Evolutionary conservation across 2,329 filamentous ascomycete species (phyloP).

Genomic region (Fusarium torulosum): DNA sequence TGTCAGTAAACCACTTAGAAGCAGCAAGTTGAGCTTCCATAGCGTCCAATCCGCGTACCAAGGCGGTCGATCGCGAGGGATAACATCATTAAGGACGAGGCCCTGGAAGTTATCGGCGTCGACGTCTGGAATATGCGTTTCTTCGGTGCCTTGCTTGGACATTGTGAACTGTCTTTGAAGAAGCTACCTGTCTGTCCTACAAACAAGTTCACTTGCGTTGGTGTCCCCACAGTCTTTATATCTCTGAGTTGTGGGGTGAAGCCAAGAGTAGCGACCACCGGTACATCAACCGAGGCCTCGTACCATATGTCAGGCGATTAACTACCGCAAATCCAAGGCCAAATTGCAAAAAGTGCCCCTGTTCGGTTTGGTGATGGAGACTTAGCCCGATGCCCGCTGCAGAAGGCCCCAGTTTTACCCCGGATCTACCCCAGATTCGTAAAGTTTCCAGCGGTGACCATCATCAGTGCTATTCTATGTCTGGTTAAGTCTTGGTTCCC

Average conservation of each 20-base stretch:
- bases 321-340: neutral
- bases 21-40: constrained; percentile 50
- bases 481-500: neutral
- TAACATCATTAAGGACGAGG: constrained; percentile 43
- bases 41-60: constrained; percentile 45
- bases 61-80: constrained; percentile 39
- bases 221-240: constrained; percentile 29
- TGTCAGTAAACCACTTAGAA: constrained; percentile 51
- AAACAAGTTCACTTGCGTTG: neutral
- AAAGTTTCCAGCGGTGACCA: neutral
- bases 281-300: constrained; percentile 24
- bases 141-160: constrained; percentile 26
- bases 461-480: neutral
- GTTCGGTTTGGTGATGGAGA: neutral
- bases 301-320: constrained; percentile 1
- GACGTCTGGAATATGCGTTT: constrained; percentile 23
- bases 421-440: constrained; percentile 40
- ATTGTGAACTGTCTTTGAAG: neutral
- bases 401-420: constrained; percentile 11
- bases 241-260: constrained; percentile 15
- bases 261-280: constrained; percentile 5
- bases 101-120: constrained; percentile 41
- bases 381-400: constrained; percentile 36
- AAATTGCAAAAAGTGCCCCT: neutral
- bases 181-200: neutral